A percentile compares a stretch with the other conserved stretches of the same genome.
phyloP scores from a whole-genome alignment of 129 eudicot species.

The sunflower (Helianthus annuus) region HanXRQr2.0-SUNRISE NC_035437.2:13831078-13831577 shows the following conservation, averaged over 20 bases:
- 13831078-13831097: constrained; percentile 25
- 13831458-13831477: constrained; percentile 69
- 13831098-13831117: constrained; percentile 20
- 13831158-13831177: constrained; percentile 23
- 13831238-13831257: constrained; percentile 35
- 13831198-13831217: constrained; percentile 48
- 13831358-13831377: constrained; percentile 47
- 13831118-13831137: constrained; percentile 22
- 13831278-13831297: constrained; percentile 50
- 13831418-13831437: constrained; percentile 71
- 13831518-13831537: constrained; percentile 88
- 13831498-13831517: constrained; percentile 82
- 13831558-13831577: constrained; percentile 34
- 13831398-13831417: constrained; percentile 38
- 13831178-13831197: constrained; percentile 54
- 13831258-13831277: constrained; percentile 26
- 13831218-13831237: constrained; percentile 39
- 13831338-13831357: constrained; percentile 40
- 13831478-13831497: constrained; percentile 60
- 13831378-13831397: constrained; percentile 28
- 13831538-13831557: constrained; percentile 65
- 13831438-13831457: constrained; percentile 53
- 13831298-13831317: constrained; percentile 54
- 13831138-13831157: constrained; percentile 29
- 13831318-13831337: constrained; percentile 54